Evolutionary conservation across 2,329 filamentous ascomycete species (phyloP), one percentile per base, ranked within the genome.

Genomic region (Cladophialophora yegresii): DNA sequence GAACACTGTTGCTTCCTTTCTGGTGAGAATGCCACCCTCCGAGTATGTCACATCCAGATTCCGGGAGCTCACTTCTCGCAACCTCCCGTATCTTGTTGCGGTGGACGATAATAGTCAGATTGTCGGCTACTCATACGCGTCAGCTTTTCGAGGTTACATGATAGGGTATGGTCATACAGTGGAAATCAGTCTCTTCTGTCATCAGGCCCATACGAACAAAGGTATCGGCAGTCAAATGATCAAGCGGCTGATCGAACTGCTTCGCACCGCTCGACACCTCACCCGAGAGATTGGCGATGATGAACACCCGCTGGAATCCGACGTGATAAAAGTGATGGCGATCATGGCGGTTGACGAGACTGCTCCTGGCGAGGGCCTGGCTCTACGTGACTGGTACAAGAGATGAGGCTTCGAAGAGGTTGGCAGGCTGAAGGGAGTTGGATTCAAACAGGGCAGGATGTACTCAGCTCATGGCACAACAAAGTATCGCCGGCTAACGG

Each of bases 131-230:
- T 66, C 72, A 32, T 78, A 73, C 40, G 71, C 74, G 28, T 73
- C 73, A 5, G 73, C 73, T 2, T 80, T 77, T 61, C 73, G 76
- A 2, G 73, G 72, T 4, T 69, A 70, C 28, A 71, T 77, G 70
- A 67, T 74, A 22, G 75, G 75, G 1, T 80, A 79, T 64, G 75
- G 72, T 12, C 73, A 77, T 7, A 78, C 77, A 0, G 77, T 78
- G 8, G 78, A 80, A 64, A 68, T 79, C 6, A 74, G 73, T 0
- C 68, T 80, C 12, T 79, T 78, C 62, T 73, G 77, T 54, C 76
- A 77, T 63, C 76, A 74, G 1, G 72, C 74, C 0, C 64, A 78
- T 50, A 73, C 69, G 13, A 69, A 67, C 1, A 70, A 66, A 20
- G 74, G 75, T 2, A 69, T 78, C 33, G 78, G 78, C 4, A 71